These are phyloP conservation scores for Cyclocybe cylindracea DNA, from an alignment of 768 basidiomycete genomes.

Conservation along the genomic window DNA sequence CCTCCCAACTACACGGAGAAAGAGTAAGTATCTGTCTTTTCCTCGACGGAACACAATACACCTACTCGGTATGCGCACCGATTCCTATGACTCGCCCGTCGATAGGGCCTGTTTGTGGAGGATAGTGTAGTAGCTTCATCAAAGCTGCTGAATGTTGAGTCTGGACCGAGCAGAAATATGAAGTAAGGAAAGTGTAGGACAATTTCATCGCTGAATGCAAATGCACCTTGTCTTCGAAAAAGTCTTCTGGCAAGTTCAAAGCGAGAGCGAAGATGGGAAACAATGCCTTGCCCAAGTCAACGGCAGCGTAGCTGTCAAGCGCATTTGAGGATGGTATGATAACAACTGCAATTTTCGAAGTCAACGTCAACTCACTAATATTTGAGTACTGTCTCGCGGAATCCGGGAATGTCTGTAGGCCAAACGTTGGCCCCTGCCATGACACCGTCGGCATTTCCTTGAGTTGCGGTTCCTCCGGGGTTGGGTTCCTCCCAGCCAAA, in stretches of 20 bases:
- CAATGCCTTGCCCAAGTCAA: slow-evolving; percentile 54
- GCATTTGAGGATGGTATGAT: too few relatives aligned
- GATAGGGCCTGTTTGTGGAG: slow-evolving; percentile 61
- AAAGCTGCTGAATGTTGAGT: slow-evolving; percentile 77
- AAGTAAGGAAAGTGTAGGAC: not conserved
- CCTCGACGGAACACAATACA: not conserved
- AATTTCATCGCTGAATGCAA: not conserved
- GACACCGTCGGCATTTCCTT: slow-evolving; percentile 43
- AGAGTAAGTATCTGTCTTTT: not conserved
- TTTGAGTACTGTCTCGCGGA: slow-evolving; percentile 48
- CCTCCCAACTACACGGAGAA: slow-evolving; percentile 39
- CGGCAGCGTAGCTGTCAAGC: slow-evolving; percentile 33
- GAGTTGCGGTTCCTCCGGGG: slow-evolving; percentile 16
- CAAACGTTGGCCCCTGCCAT: slow-evolving; percentile 80
- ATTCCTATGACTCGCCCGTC: slow-evolving; percentile 79
- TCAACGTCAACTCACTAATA: not conserved
- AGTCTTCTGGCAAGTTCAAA: slow-evolving; percentile 68
- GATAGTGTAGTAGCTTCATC: slow-evolving; percentile 82
- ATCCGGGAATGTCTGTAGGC: slow-evolving; percentile 59
- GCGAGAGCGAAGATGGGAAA: slow-evolving; percentile 89
- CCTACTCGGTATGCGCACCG: slow-evolving; percentile 80
- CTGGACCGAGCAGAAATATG: slow-evolving; percentile 34
- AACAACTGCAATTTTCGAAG: too few relatives aligned
- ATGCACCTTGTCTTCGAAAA: slow-evolving; percentile 79
- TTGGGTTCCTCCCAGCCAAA: slow-evolving; percentile 69